These are phyloP conservation scores for Fusarium hainanense DNA, from an alignment of 2,329 filamentous ascomycete genomes.

Conservation along the genomic window DNA sequence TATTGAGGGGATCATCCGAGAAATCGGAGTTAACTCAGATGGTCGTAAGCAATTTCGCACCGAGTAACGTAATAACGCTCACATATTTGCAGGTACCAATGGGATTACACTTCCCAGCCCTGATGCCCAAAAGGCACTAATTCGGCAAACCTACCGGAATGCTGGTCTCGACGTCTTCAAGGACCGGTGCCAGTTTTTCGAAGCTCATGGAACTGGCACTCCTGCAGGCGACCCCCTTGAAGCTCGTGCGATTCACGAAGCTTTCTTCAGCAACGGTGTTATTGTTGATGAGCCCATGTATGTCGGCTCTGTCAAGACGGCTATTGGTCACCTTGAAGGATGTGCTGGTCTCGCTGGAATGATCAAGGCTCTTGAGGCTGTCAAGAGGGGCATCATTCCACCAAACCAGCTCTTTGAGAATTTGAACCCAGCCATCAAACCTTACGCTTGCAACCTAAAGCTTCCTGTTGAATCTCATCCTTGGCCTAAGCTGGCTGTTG, in stretches of 20 bases:
- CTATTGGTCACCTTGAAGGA: conserved; percentile 2
- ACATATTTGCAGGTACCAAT: not conserved
- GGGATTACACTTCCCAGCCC: conserved; percentile 1
- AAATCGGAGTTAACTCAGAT: conserved; percentile 1
- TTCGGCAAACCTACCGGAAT: not conserved
- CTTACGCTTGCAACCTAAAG: not conserved
- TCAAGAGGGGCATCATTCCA: not conserved
- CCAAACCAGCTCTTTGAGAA: conserved; percentile 2
- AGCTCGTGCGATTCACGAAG: not conserved
- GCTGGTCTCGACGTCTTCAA: not conserved
- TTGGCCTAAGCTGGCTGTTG: no score
- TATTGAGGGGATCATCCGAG: not conserved
- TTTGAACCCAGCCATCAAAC: not conserved
- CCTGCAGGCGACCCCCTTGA: conserved; percentile 6
- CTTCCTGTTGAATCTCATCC: no score
- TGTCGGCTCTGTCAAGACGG: conserved; percentile 9
- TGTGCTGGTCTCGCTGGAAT: conserved; percentile 2
- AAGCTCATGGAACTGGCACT: conserved; percentile 1
- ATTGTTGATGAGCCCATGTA: not conserved
- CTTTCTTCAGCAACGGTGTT: not conserved
- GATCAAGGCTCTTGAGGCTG: conserved; percentile 3
- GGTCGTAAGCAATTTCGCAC: not conserved
- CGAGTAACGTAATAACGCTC: no score
- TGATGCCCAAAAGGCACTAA: not conserved
- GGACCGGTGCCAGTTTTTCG: conserved; percentile 1